Base-by-base conservation (phyloP, 768 basidiomycete species). In the Boletus rubescentipes region DNA sequence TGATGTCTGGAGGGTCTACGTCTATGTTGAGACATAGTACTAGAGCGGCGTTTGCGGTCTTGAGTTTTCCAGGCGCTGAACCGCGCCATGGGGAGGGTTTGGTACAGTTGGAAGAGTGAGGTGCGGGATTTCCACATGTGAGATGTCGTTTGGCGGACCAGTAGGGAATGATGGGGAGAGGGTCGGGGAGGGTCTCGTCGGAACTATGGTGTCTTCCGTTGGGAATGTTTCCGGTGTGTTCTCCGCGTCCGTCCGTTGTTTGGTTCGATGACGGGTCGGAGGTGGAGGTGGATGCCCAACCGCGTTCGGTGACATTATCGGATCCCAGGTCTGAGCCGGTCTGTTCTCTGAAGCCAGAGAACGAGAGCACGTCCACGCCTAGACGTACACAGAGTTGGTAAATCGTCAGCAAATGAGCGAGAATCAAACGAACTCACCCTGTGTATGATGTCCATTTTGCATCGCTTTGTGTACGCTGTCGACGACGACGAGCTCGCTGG, bases 21-120 rank as follows among this genome's bases (percentile, higher is more conserved):
- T 96, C 95, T 68, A 98, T 93, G 72, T 98, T 98, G 18, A 99
- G 79, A 66, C 97, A 99, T 50, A 98, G 75, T 9, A 96, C 89
- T 6, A 96, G 78, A 2, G 87, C 88, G 2, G 93, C 96, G 34
- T 92, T 87, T 16, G 88, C 85, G 1, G 94, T 98, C 72, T 96
- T 96, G 49, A 96, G 82, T 67, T 94, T 92, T 55, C 87, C 87
- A 3, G 89, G 87, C 0, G 87, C 78, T 11, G 85, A 79, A 40
- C 85, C 84, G 47, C 93, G 85, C 93, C 94, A 97, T 9, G 86
- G 80, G 52, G 81, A 78, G 54, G 84, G 78, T 63, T 83, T 85
- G 14, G 84, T 72, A 0, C 82, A 83, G 76, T 82, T 84, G 14
- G 85, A 73, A 8, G 85, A 86, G 37, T 80, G 80, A 2, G 86